A percentile compares a stretch with the other conserved stretches of the same genome.
Evolutionary conservation across 106 monocot genomes (phyloP).

Genomic region (Dactylorhiza incarnata): DNA sequence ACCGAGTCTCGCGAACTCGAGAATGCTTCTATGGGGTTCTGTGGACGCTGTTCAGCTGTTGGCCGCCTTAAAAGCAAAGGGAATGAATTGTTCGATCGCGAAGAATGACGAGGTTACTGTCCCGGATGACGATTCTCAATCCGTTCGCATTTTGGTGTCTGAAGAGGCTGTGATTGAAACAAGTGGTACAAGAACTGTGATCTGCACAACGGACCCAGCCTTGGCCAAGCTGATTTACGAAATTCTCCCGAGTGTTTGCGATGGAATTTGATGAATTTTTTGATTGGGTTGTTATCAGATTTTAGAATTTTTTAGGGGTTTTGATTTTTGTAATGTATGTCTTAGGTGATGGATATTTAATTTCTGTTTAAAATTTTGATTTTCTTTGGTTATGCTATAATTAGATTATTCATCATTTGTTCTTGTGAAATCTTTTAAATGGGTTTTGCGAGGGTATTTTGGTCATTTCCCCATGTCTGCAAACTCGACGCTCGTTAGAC

Average conservation of each 20-base stretch:
- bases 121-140: neutral
- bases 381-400: too few species aligned
- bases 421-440: too few species aligned
- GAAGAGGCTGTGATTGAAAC: conserved; percentile 28
- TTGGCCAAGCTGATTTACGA: conserved; percentile 21
- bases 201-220: conserved; percentile 23
- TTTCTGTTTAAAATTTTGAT: too few species aligned
- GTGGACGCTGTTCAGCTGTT: conserved; percentile 26
- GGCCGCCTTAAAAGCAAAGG: conserved; percentile 28
- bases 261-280: conserved; percentile 25
- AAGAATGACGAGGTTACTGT: neutral
- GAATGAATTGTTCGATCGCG: conserved; percentile 20
- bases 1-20: conserved; percentile 6
- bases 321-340: too few species aligned
- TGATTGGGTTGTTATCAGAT: too few species aligned
- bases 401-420: too few species aligned
- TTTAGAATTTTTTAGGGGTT: too few species aligned
- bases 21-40: conserved; percentile 28
- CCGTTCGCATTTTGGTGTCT: conserved; percentile 9
- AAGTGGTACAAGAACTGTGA: conserved; percentile 15
- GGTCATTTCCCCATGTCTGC: too few species aligned
- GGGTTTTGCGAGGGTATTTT: too few species aligned
- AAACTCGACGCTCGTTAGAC: too few species aligned
- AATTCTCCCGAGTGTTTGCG: conserved; percentile 26
- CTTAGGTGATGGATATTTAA: too few species aligned